Evolutionary conservation across 805 yeast species (phyloP), one percentile per base, ranked within the genome.

Genomic region (Metschnikowia proteae): DNA sequence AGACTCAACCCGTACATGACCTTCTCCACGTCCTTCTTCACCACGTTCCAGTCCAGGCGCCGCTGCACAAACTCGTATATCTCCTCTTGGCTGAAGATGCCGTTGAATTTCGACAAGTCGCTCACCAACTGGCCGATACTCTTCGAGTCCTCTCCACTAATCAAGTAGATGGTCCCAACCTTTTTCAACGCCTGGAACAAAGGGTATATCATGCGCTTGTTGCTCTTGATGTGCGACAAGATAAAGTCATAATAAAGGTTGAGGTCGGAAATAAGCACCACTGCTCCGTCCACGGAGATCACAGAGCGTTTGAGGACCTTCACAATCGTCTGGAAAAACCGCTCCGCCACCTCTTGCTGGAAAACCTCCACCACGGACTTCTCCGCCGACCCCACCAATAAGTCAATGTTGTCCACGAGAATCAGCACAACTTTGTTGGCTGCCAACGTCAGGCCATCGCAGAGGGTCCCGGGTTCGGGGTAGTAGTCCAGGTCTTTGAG

Each of bases 1-100:
- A 84, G 67, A 13, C 88, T 90, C 46, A 92, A 74, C 0, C 99
- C 98, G 61, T 90, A 94, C 83, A 94, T 87, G n/a, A 88, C 91
- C 63, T 85, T 88, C 65, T 92, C 98, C 7, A 92, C 97, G 50
- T 86, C 86, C 52, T 77, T 74, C 55, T 82, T 84, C 27, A 92
- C 86, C 33, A 70, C 60, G 0, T 78, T 68, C 99, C 99, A 92
- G 64, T 92, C 99, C 33, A 83, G 78, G 48, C 99, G 74, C 52
- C 96, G 72, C 56, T 87, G 90, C 4, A 90, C 94, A 67, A 91
- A 86, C 61, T 88, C 96, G 60, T 88, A 87, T n/a, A 92, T 84
- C 57, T 92, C 99, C 58, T 94, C 98, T 40, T 95, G 96, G 28
- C 84, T 81, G 60, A 92, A 86, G 4, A 92, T 81, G 1, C 97